phyloP scores from a whole-genome alignment of 2,329 filamentous ascomycete species.

The Cadophora gregata region DNA sequence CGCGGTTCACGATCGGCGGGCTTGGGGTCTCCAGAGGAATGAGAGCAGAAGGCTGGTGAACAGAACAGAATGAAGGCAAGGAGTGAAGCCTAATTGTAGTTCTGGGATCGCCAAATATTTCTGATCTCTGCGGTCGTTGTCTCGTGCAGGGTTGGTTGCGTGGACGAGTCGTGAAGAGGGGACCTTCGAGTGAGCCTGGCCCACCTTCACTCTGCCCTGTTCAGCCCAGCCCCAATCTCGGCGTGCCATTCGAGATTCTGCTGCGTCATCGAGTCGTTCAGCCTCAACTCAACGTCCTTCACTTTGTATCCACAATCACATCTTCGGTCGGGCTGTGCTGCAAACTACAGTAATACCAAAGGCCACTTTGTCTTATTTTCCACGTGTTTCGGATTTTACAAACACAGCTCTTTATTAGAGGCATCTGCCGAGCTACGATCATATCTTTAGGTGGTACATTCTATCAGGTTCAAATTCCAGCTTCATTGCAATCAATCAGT shows the following conservation, averaged over 20 bases:
- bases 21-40: neutral
- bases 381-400: neutral
- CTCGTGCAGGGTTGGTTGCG: slow-evolving; percentile 11
- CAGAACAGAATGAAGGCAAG: neutral
- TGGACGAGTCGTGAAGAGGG: neutral
- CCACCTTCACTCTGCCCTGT: slow-evolving; percentile 4
- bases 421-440: slow-evolving; percentile 6
- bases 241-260: no score
- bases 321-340: neutral
- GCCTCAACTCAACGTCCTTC: neutral
- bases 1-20: neutral
- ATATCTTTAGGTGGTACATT: neutral
- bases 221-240: slow-evolving; percentile 9
- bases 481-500: neutral
- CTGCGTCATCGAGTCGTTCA: slow-evolving; percentile 15
- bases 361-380: neutral
- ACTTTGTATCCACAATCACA: neutral
- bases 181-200: neutral
- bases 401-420: neutral
- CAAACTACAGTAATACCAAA: neutral
- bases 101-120: neutral
- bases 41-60: neutral
- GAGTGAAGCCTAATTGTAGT: neutral
- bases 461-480: neutral
- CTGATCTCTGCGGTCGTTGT: neutral